Base-by-base conservation (phyloP, 441 rosid species). In the Populus hybrid region DNA sequence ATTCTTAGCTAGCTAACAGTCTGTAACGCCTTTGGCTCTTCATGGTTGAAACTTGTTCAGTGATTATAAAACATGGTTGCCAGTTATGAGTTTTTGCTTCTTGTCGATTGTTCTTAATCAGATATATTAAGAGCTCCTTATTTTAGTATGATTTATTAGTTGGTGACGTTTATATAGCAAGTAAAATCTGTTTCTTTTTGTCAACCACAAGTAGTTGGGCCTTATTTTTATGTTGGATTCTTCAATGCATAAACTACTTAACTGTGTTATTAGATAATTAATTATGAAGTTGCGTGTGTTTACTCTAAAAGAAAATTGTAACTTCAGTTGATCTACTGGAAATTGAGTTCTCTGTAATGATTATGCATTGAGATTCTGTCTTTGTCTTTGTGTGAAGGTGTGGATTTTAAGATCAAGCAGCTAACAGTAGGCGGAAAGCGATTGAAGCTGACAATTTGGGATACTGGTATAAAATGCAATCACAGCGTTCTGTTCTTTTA, bases 361-460 rank as follows among this genome's bases (percentile, higher is more conserved):
- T 70, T 70, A 24, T 75, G 61, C 57, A 64, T 66, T 42, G 68
- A 73, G 40, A 20, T 59, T 42, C 30, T 75, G 68, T 32, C 10
- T 70, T 73, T 30, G 8, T 42, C 65, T 63, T 67, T 18, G 18
- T 67, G 61, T 83, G 73, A 85, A 95, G 99, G 98, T 80, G 97
- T 95, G 82, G 98, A 95, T 86, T 92, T 95, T 72, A 95, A 95
- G 92, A 93, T 95, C 91, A 93, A 92, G 88, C 90, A 81, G 83
- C 87, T 95, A 68, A 88, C 86, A 69, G 94, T 95, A 1, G 90
- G 86, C 69, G 98, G 92, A 79, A 95, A 91, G 87, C 84, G 89
- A 81, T 80, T 95, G 72, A 95, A 95, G 88, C 92, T 95, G 75
- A 95, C 98, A 67, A 93, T 95, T 83, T 95, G 99, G 99, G 99